Evolutionary conservation across 2,329 filamentous ascomycete species (phyloP).

Genomic region (Zymoseptoria ardabiliae): DNA sequence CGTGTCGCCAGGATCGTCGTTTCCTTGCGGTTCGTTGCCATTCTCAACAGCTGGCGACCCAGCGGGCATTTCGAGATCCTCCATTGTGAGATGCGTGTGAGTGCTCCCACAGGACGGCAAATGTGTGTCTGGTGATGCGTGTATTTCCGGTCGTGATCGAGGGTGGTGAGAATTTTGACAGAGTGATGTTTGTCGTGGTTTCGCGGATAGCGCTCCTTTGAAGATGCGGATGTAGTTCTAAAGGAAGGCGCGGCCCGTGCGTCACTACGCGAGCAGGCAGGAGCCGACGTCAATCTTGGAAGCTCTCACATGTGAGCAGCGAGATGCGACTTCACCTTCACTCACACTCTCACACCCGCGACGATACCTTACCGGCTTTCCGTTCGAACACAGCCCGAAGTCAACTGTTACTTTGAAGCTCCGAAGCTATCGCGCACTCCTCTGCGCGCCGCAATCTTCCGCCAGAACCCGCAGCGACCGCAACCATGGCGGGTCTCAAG

Average conservation of each 20-base stretch:
- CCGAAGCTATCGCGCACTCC: background rate
- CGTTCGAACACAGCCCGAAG: background rate
- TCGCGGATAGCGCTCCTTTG: background rate
- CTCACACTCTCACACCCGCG: background rate
- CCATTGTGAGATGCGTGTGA: constrained; percentile 27
- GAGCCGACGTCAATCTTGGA: constrained; percentile 1
- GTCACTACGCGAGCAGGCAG: background rate
- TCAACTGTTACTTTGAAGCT: background rate
- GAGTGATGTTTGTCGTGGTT: background rate
- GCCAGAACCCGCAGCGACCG: constrained; percentile 2
- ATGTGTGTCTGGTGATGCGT: background rate
- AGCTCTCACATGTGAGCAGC: background rate
- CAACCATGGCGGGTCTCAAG: constrained; percentile 77
- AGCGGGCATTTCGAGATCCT: constrained; percentile 33
- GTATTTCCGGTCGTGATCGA: background rate
- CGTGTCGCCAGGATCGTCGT: constrained; percentile 40
- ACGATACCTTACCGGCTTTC: background rate
- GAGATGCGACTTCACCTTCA: background rate
- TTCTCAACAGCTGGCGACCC: constrained; percentile 34
- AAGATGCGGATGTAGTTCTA: background rate
- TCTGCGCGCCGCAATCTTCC: constrained; percentile 4
- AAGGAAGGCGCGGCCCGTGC: background rate
- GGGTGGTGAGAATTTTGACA: background rate
- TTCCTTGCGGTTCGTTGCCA: constrained; percentile 39
- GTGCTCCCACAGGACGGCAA: too few relatives aligned